Percentiles rank a stretch among this genome's conserved stretches.
These are phyloP conservation scores for Trichomonas vaginalis DNA, from an alignment of 208 protist species.

Conservation along the genomic window DNA sequence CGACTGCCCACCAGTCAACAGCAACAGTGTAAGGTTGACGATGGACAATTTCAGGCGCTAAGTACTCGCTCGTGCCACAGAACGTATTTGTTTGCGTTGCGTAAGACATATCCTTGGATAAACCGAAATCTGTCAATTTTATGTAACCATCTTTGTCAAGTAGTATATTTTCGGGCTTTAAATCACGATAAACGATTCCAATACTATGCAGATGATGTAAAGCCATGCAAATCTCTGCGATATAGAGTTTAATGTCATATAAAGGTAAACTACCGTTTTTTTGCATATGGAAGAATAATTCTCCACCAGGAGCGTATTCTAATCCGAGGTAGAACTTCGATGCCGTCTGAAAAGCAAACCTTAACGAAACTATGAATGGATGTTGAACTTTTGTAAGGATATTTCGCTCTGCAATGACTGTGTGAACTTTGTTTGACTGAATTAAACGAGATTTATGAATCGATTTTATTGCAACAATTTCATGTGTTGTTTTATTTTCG, in stretches of 20 bases:
- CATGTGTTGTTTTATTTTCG: neutral
- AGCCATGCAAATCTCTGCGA: neutral
- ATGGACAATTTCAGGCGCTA: neutral
- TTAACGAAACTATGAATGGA: neutral
- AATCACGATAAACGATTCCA: constrained; percentile 1
- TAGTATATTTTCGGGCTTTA: constrained; percentile 17
- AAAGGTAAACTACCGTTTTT: neutral
- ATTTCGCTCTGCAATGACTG: neutral
- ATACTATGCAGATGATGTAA: neutral
- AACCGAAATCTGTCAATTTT: constrained; percentile 4
- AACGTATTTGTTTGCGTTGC: neutral
- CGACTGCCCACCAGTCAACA: constrained; percentile 13
- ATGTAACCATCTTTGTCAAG: neutral
- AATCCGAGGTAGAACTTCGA: neutral
- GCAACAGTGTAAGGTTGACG: neutral
- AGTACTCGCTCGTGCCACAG: neutral
- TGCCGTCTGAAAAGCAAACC: constrained; percentile 13
- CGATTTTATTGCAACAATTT: neutral
- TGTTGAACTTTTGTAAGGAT: neutral
- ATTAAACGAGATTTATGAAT: neutral
- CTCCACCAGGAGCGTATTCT: constrained; percentile 9
- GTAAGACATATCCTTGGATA: neutral
- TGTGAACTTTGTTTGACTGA: neutral
- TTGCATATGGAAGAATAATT: neutral
- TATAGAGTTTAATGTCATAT: neutral